Percentiles rank a stretch among this genome's conserved stretches.
Conservation (phyloP, 2,329 filamentous ascomycete species). For the Aspergillus phoenicis region DNA sequence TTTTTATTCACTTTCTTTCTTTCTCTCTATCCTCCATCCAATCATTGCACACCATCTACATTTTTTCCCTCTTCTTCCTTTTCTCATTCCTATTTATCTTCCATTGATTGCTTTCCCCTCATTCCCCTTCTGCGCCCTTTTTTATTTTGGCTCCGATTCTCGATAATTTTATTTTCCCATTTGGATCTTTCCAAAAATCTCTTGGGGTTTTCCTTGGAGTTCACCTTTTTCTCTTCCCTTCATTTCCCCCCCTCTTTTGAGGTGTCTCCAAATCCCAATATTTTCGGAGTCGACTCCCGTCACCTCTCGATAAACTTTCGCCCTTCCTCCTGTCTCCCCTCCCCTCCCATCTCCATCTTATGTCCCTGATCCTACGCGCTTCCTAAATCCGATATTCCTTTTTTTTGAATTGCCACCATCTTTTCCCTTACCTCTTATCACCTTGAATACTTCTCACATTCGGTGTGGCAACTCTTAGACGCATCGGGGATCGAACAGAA, state of each 20-base stretch:
- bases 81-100: conserved; percentile 8
- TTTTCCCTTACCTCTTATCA: conserved; percentile 6
- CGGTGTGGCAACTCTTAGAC: conserved; percentile 1
- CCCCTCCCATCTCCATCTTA: conserved; percentile 5
- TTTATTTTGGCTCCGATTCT: conserved; percentile 4
- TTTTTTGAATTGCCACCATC: background rate
- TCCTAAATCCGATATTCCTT: background rate
- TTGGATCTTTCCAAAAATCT: conserved; percentile 9
- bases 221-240: background rate
- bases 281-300: conserved; percentile 10
- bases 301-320: conserved; percentile 7
- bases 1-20: background rate
- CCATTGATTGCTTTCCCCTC: conserved; percentile 13
- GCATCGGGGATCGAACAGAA: conserved; percentile 10
- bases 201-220: conserved; percentile 1
- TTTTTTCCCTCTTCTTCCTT: conserved; percentile 7
- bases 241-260: conserved; percentile 5
- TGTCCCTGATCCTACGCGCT: conserved; percentile 11
- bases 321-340: conserved; percentile 10
- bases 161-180: conserved; percentile 1
- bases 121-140: conserved; percentile 7
- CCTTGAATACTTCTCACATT: conserved; percentile 8
- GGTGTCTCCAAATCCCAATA: background rate
- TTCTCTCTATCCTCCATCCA: conserved; percentile 6
- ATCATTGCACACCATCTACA: conserved; percentile 1